A percentile compares a stretch with the other conserved stretches of the same genome.
Conservation (phyloP, 1,284 basidiomycete species). For the Ceratobasidium sp. region DNA sequence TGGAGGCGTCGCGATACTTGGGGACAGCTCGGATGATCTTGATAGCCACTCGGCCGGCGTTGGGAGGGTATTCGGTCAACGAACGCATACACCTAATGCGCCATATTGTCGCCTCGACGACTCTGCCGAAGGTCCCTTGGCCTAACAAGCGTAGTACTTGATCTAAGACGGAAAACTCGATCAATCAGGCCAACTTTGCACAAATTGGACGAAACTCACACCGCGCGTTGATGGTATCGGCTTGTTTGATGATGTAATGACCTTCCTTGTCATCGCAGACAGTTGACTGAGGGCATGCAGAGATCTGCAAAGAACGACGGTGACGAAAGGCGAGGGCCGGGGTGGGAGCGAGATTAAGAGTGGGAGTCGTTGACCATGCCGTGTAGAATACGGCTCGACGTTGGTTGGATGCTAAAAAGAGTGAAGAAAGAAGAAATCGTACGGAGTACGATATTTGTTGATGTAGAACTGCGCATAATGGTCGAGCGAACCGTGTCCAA, state of each 20-base stretch:
- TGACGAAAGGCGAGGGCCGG: not conserved
- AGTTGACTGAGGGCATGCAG: conserved; percentile 52
- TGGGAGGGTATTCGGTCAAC: conserved; percentile 36
- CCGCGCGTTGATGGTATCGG: conserved; percentile 85
- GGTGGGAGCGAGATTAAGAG: no score
- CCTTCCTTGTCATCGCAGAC: conserved; percentile 92
- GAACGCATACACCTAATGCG: conserved; percentile 55
- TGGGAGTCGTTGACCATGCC: no score
- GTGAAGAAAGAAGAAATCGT: conserved; percentile 10
- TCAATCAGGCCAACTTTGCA: not conserved
- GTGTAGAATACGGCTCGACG: no score
- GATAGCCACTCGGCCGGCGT: conserved; percentile 82
- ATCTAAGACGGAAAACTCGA: conserved; percentile 62
- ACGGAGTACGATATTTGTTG: not conserved
- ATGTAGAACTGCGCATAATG: not conserved
- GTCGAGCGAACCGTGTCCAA: not conserved
- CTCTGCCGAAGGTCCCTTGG: conserved; percentile 99
- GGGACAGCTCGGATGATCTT: conserved; percentile 98
- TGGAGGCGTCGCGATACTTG: conserved; percentile 98
- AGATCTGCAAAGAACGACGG: conserved; percentile 45
- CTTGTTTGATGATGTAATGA: conserved; percentile 91
- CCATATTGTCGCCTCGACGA: conserved; percentile 91
- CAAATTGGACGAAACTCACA: conserved; percentile 64
- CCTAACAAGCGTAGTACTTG: conserved; percentile 90
- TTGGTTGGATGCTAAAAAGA: no score